Conservation (phyloP, 768 basidiomycete species). For the Leccinellum luteum region DNA sequence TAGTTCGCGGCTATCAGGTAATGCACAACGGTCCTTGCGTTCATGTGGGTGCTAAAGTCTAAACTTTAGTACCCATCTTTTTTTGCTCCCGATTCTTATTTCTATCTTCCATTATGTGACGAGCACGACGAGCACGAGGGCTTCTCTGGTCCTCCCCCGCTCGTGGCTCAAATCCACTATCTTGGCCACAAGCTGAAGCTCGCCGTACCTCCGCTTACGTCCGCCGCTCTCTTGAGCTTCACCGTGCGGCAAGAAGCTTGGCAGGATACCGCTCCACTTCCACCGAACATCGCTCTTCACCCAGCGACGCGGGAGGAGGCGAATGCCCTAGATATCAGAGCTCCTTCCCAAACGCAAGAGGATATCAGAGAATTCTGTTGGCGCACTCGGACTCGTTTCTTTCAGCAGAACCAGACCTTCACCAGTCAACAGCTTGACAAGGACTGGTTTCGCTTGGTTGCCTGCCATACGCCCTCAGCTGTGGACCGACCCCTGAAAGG, state of each 20-base stretch:
- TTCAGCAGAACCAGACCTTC: slow-evolving; percentile 16
- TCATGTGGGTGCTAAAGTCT: slow-evolving; percentile 5
- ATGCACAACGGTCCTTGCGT: slow-evolving; percentile 1
- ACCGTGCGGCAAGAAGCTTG: slow-evolving; percentile 37
- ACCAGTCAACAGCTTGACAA: slow-evolving; percentile 38
- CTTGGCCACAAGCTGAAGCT: slow-evolving; percentile 41
- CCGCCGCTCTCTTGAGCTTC: slow-evolving; percentile 40
- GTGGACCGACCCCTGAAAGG: slow-evolving; percentile 39
- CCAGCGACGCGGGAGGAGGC: slow-evolving; percentile 38
- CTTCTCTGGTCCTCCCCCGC: slow-evolving; percentile 34
- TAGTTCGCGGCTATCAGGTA: slow-evolving; percentile 44
- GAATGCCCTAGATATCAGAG: slow-evolving; percentile 23
- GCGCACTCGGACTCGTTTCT: slow-evolving; percentile 34
- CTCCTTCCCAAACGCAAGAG: slow-evolving; percentile 36
- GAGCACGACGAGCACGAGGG: slow-evolving; percentile 21
- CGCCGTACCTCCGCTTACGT: slow-evolving; percentile 39
- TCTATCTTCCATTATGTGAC: slow-evolving; percentile 39
- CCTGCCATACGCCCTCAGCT: slow-evolving; percentile 39
- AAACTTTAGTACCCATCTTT: slow-evolving; percentile 37
- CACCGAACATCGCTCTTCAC: slow-evolving; percentile 18
- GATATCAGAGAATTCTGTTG: slow-evolving; percentile 41
- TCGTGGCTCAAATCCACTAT: slow-evolving; percentile 35
- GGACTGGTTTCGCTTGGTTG: slow-evolving; percentile 48
- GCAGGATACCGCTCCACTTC: slow-evolving; percentile 30
- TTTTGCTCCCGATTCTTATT: slow-evolving; percentile 44